These are phyloP conservation scores for Fusarium sp. DNA, from an alignment of 2,329 filamentous ascomycete species.

Conservation along the genomic window DNA sequence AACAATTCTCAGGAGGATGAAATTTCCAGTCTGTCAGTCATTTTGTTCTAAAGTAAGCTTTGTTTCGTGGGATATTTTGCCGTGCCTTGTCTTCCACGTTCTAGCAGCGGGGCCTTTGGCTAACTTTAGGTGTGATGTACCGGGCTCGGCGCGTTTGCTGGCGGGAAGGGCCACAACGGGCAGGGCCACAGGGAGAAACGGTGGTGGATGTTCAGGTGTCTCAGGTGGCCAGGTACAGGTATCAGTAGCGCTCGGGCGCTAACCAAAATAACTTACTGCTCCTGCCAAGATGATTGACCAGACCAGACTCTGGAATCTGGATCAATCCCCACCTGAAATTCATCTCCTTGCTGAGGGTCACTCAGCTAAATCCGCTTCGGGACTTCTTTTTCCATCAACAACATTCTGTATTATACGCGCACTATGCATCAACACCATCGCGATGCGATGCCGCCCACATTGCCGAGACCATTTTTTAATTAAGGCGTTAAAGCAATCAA, in stretches of 20 bases:
- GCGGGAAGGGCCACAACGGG: background rate
- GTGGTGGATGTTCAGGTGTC: conserved; percentile 32
- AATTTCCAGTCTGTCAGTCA: conserved; percentile 8
- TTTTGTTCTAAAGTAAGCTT: conserved; percentile 8
- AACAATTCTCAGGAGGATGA: background rate
- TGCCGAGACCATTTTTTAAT: conserved; percentile 11
- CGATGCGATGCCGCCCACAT: conserved; percentile 6
- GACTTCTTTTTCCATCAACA: conserved; percentile 36
- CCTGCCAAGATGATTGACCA: background rate
- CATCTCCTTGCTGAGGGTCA: conserved; percentile 1
- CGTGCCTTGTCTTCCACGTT: conserved; percentile 13
- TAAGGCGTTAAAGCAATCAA: background rate
- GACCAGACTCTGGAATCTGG: background rate
- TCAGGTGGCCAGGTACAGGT: conserved; percentile 21
- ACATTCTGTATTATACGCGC: conserved; percentile 20
- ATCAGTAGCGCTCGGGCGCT: conserved; percentile 6
- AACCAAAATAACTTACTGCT: background rate
- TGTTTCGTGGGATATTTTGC: conserved; percentile 39
- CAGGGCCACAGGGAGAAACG: conserved; percentile 20
- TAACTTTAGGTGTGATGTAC: background rate
- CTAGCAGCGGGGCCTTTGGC: conserved; percentile 12
- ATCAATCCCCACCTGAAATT: background rate
- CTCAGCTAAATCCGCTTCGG: background rate
- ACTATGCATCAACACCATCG: conserved; percentile 8
- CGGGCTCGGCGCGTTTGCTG: background rate